These are phyloP conservation scores for Eimeria mitis DNA, from an alignment of 169 alveolate genomes.

Conservation along the genomic window DNA sequence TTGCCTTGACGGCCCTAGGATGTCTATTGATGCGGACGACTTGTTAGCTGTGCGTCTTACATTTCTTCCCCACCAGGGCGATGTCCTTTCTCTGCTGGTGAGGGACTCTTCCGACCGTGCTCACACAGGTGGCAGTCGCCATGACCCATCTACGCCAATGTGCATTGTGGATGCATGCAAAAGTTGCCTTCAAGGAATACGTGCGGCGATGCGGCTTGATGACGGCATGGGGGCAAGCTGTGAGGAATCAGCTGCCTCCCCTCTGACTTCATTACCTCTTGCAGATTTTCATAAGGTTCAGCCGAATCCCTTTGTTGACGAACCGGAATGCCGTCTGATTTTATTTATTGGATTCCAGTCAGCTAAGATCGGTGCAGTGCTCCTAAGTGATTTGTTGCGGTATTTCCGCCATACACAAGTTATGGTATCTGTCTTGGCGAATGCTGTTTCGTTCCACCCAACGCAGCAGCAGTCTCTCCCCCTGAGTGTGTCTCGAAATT, in stretches of 20 bases:
- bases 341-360: conserved; percentile 80
- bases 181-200: conserved; percentile 29
- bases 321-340: conserved; percentile 6
- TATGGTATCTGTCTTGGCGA: conserved; percentile 73
- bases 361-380: conserved; percentile 76
- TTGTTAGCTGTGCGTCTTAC: conserved; percentile 71
- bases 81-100: conserved; percentile 72
- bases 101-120: conserved; percentile 16
- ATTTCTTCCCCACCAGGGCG: conserved; percentile 81
- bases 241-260: conserved; percentile 31
- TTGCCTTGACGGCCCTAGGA: conserved; percentile 43
- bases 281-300: conserved; percentile 49
- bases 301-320: conserved; percentile 22
- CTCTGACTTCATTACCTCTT: neutral
- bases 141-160: conserved; percentile 25
- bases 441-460: conserved; percentile 57
- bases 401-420: conserved; percentile 74
- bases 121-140: conserved; percentile 21
- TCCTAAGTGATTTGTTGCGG: conserved; percentile 66
- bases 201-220: conserved; percentile 61
- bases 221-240: neutral
- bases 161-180: conserved; percentile 49
- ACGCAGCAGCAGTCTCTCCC: conserved; percentile 65
- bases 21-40: conserved; percentile 66
- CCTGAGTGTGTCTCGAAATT: conserved; percentile 67